Conservation (phyloP, 331 rosid species). For the Acacia pycnantha region DNA sequence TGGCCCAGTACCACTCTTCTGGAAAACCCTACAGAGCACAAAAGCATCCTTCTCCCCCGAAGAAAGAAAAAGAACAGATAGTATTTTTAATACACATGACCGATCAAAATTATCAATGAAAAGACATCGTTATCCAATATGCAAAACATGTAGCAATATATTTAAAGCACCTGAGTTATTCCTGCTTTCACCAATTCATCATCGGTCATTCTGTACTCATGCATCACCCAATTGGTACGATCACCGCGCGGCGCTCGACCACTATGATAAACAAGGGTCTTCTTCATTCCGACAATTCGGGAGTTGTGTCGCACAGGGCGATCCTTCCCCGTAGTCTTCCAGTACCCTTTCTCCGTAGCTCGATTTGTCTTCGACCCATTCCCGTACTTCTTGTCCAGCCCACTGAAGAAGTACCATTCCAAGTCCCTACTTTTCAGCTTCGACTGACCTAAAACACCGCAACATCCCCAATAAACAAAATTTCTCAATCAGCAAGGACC, state of each 20-base stretch:
- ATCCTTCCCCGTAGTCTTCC: slow-evolving; percentile 98
- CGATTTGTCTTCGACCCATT: slow-evolving; percentile 81
- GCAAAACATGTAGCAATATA: background rate
- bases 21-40: slow-evolving; percentile 90
- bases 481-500: background rate
- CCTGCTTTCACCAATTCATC: slow-evolving; percentile 63
- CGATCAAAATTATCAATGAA: background rate
- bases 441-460: slow-evolving; percentile 49
- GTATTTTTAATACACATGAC: slow-evolving; percentile 23
- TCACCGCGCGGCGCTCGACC: slow-evolving; percentile 85
- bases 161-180: slow-evolving; percentile 40
- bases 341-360: slow-evolving; percentile 85
- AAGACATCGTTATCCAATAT: background rate
- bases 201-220: slow-evolving; percentile 68
- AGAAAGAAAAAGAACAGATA: slow-evolving; percentile 4
- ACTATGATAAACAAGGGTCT: slow-evolving; percentile 79
- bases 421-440: slow-evolving; percentile 77
- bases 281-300: slow-evolving; percentile 81
- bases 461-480: background rate
- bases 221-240: slow-evolving; percentile 97
- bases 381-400: slow-evolving; percentile 79
- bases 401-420: slow-evolving; percentile 94
- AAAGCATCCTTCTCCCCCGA: slow-evolving; percentile 68
- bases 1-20: slow-evolving; percentile 96
- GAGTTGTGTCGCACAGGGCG: slow-evolving; percentile 41